These are phyloP conservation scores for Aspergillus biplanus DNA, from an alignment of 495 filamentous ascomycete species.

Conservation along the genomic window DNA sequence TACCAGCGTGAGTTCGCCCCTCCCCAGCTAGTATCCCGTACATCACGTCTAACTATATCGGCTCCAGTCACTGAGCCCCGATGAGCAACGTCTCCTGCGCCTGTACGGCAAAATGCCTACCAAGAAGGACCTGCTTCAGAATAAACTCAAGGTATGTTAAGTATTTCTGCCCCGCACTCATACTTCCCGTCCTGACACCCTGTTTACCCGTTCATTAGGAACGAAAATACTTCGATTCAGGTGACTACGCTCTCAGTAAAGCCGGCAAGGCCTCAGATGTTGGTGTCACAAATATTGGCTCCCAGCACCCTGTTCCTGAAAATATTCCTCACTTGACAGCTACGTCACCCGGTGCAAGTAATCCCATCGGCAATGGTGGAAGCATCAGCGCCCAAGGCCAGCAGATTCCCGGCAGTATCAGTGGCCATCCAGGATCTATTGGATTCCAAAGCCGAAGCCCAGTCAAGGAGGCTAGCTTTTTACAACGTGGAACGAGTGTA, in stretches of 20 bases:
- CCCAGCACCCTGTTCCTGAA: constrained; percentile 92
- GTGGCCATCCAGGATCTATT: constrained; percentile 49
- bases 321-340: constrained; percentile 91
- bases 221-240: constrained; percentile 98
- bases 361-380: constrained; percentile 45
- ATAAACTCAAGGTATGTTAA: constrained; percentile 77
- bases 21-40: constrained; percentile 9
- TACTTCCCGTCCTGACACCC: constrained; percentile 14
- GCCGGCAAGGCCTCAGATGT: constrained; percentile 95
- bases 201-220: constrained; percentile 55
- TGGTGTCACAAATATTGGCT: constrained; percentile 90
- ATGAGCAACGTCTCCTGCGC: constrained; percentile 93
- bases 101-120: constrained; percentile 96
- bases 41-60: constrained; percentile 22
- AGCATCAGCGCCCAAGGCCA: constrained; percentile 47
- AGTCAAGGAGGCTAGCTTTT: constrained; percentile 82
- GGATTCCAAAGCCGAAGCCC: constrained; percentile 72
- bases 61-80: constrained; percentile 78
- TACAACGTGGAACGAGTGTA: constrained; percentile 75
- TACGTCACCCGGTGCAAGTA: constrained; percentile 64
- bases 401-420: constrained; percentile 51
- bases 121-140: constrained; percentile 94
- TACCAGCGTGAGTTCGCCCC: constrained; percentile 71
- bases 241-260: constrained; percentile 97
- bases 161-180: background rate